Base-by-base conservation (phyloP, 83 land plant genomes). In the Picea abies region DNA sequence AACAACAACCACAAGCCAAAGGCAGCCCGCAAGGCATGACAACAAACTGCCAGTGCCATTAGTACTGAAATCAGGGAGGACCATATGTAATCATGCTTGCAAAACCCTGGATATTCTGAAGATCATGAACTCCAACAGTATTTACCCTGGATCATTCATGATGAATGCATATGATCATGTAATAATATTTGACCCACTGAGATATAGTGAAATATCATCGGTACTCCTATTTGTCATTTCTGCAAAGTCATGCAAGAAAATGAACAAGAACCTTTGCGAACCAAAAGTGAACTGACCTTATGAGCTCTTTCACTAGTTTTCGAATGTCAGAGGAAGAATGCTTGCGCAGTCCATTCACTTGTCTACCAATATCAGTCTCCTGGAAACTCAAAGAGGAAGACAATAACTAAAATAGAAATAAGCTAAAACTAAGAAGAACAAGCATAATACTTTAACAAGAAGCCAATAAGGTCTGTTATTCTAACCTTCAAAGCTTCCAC, bases 311-410 rank as follows among this genome's bases (percentile, higher is more conserved):
- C 78, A 85, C 92, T 79, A 92, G 77, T 87, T 85, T 77, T 61
- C 89, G 72, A 12, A 92, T 88, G 29, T 92, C 92, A 14, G 71
- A 16, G 0, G 94, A 92, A 2, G 89, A 67, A 67, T 92, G 89
- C 91, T 92, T 92, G 60, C 91, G 64, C 71, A 92, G 82, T 17
- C 75, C 62, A 73, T 90, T 92, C 64, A 92, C 90, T 71, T 90
- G 89, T 83, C 92, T 84, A 39, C 92, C 94, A 12, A 90, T 90
- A 81, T 92, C 94, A 44, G 94, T 87, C 71, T 92, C 94, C 94
- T 92, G 25, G 17, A 9, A 76, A 41, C 20, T 35, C 16, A 47
- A 76, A 76, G 26, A 78, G 12, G 16, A 82, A 16, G 29, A 60
- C 23, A 83, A 47, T 47, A 76, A 9, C 7, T 58, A n/a, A 76